A percentile compares a stretch with the other conserved stretches of the same genome.
phyloP scores from a whole-genome alignment of 192 early-diverging fungal genomes.

The Diversispora epigaea region DNA sequence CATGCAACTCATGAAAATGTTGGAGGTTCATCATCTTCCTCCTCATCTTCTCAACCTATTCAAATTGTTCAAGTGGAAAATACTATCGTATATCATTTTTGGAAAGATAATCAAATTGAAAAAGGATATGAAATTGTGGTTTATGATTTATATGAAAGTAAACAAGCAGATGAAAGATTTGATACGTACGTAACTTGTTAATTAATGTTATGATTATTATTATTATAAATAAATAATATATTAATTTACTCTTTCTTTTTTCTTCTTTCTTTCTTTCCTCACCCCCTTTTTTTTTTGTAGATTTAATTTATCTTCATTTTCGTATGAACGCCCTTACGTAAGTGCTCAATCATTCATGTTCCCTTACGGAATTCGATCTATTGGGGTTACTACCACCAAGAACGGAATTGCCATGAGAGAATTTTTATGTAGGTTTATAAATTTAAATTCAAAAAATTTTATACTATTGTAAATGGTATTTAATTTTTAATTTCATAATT shows the following conservation, averaged over 20 bases:
- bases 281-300: conserved; percentile 45
- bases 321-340: conserved; percentile 69
- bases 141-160: conserved; percentile 87
- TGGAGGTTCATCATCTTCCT: conserved; percentile 8
- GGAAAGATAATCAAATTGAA: conserved; percentile 68
- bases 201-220: too few relatives aligned
- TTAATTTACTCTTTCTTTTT: not conserved
- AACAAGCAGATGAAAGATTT: conserved; percentile 64
- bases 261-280: conserved; percentile 6
- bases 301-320: conserved; percentile 72
- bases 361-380: conserved; percentile 68
- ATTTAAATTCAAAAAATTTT: not conserved
- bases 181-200: conserved; percentile 50
- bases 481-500: too few relatives aligned
- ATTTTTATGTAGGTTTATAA: conserved; percentile 58
- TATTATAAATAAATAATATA: not conserved
- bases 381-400: conserved; percentile 82
- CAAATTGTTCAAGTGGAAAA: conserved; percentile 82
- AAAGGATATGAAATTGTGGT: conserved; percentile 80
- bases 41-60: conserved; percentile 49
- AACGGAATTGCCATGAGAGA: conserved; percentile 87
- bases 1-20: conserved; percentile 63
- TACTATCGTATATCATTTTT: conserved; percentile 85
- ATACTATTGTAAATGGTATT: conserved; percentile 12
- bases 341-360: conserved; percentile 73